Base-by-base conservation (phyloP, 2,329 filamentous ascomycete genomes). In the Ascochyta clinopodiicola region DNA sequence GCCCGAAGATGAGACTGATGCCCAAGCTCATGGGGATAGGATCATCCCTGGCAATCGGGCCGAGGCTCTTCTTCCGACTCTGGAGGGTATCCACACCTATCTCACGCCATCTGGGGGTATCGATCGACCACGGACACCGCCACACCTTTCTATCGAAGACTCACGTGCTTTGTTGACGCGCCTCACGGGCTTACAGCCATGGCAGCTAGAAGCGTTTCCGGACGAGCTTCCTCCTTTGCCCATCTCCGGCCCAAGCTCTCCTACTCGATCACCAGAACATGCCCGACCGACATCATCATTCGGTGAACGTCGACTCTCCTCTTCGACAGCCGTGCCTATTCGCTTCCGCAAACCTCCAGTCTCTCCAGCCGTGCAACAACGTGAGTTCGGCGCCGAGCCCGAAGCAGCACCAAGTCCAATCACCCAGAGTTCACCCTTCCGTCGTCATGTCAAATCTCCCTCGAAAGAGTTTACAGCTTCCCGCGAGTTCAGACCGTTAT, bases 401-500 rank as follows among this genome's bases (percentile, higher is more conserved):
- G 75, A 71, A 35, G 64, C 68, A 12, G 37, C 35, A 21, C 35
- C 62, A 22, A 62, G 42, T 19, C 60, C 62, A 15, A 37, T 42
- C 6, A 67, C 75, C 27, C 74, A 74, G n/a, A 72, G 61, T 17
- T 81, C 80, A 7, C 81, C 81, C 24, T 74, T 72, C 7, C 67
- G 73, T 19, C 77, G 80, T 29, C 79, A 81, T 57, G 72, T 74
- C 40, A 79, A 82, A 32, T 75, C 79, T 0, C 77, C 75, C 47
- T 85, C 82, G 1, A 77, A 78, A 4, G 82, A 85, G 58, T 84
- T 84, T 68, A 80, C 77, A 56, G 76, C 75, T 39, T 84, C 77
- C 60, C 82, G 82, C 17, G 91, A 95, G 69, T 88, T 93, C 67
- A 88, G 90, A 63, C 93, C 93, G 0, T 78, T 97, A 8, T 94